Conservation (phyloP, 495 filamentous ascomycete genomes). For the Margaritispora aquatica region DNA sequence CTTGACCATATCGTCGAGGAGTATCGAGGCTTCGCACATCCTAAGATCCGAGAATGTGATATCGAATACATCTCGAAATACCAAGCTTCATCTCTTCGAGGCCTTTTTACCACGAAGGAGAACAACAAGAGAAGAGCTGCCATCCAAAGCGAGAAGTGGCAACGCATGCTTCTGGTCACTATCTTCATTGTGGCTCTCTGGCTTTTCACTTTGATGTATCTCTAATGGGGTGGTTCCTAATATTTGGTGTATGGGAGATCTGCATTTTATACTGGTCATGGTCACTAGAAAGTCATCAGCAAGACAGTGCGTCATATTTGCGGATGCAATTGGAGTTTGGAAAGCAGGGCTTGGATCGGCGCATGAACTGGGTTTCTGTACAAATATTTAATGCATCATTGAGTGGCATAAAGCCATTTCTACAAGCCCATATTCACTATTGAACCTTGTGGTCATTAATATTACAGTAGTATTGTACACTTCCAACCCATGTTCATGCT, state of each 20-base stretch:
- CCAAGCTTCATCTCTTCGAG: slow-evolving; percentile 12
- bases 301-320: slow-evolving; percentile 14
- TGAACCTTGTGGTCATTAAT: slow-evolving; percentile 1
- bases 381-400: too few species aligned
- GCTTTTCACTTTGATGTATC: background rate
- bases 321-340: slow-evolving; percentile 7
- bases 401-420: too few species aligned
- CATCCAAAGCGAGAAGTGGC: slow-evolving; percentile 5
- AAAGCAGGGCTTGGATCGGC: too few species aligned
- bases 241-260: background rate
- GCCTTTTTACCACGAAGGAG: slow-evolving; percentile 8
- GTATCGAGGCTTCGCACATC: slow-evolving; percentile 58
- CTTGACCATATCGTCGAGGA: slow-evolving; percentile 52
- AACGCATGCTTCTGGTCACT: background rate
- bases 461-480: background rate
- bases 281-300: slow-evolving; percentile 12
- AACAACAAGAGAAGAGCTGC: background rate
- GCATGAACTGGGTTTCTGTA: too few species aligned
- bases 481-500: background rate
- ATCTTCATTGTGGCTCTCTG: slow-evolving; percentile 3
- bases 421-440: background rate
- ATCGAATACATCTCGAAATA: slow-evolving; percentile 38
- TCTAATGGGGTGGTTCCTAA: background rate
- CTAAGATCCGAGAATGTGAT: slow-evolving; percentile 53
- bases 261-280: too few species aligned